Base-by-base conservation (phyloP, 208 protist species). In the Phytomonas francai region DNA sequence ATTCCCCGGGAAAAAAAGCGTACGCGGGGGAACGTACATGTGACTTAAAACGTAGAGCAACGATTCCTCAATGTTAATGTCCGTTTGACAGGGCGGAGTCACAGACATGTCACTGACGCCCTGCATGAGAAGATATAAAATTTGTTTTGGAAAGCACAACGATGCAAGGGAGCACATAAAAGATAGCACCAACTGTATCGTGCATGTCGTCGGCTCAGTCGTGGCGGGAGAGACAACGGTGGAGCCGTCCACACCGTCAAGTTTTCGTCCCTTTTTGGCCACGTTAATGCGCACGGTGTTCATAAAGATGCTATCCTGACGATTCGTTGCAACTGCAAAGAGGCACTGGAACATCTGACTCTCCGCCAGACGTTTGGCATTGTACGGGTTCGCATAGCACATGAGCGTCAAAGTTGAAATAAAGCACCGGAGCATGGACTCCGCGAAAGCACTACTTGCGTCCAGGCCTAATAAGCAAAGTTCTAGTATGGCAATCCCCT, bases 21-120 rank as follows among this genome's bases (percentile, higher is more conserved):
- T 56, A 59, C 61, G 63, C 16, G 66, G 75, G 12, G 80, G 78
- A 65, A 81, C 74, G 45, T 75, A 76, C 28, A 78, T 77, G 31
- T 63, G 74, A 68, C 71, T 66, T 29, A 91, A 59, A 11, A 85
- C 81, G 66, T 93, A 74, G 30, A 96, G 75, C 67, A 94, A 65
- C 51, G 80, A 78, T 65, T 92, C 86, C 29, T 94, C 65, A 30
- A 93, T 74, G 49, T 87, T 78, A n/a, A 76, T 73, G 72, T 96
- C 91, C 0, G 81, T 88, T 54, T 83, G 72, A 39, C 78, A 82
- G 19, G 74, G 82, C 8, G 74, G 71, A n/a, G 64, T 68, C 19
- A 8, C 31, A 62, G 68, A 74, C 78, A 93, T 92, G 51, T 79
- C 63, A 58, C 83, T 76, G 31, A 95, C 78, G 29, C 67, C 79